Evolutionary conservation across 805 yeast species (phyloP).

Genomic region (Metschnikowia orientalis): DNA sequence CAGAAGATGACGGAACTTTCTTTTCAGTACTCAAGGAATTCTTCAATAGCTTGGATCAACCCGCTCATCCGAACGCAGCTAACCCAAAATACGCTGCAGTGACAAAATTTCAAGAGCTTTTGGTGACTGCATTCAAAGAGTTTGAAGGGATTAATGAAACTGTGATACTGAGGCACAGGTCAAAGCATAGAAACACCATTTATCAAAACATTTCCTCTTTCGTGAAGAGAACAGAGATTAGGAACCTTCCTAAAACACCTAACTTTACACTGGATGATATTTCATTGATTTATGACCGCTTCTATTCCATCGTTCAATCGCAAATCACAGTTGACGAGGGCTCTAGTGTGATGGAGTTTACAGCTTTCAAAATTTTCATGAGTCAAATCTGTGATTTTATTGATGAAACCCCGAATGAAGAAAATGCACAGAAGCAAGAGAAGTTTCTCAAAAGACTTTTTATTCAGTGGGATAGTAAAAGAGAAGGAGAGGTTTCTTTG

Average conservation of each 20-base stretch:
- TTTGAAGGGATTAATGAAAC: slow-evolving; percentile 77
- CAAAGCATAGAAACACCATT: slow-evolving; percentile 68
- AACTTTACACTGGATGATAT: slow-evolving; percentile 56
- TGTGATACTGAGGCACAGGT: slow-evolving; percentile 62
- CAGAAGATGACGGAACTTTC: slow-evolving; percentile 90
- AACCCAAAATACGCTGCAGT: slow-evolving; percentile 61
- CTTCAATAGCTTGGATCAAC: slow-evolving; percentile 70
- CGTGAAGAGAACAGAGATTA: slow-evolving; percentile 85
- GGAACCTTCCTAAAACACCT: slow-evolving; percentile 75
- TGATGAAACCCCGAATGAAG: slow-evolving; percentile 23
- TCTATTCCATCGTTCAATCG: slow-evolving; percentile 71
- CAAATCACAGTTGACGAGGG: slow-evolving; percentile 47
- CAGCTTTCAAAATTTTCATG: slow-evolving; percentile 69
- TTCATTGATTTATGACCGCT: slow-evolving; percentile 77
- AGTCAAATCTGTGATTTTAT: slow-evolving; percentile 80
- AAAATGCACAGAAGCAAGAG: slow-evolving; percentile 23
- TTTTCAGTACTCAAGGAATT: slow-evolving; percentile 80
- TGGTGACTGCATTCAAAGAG: slow-evolving; percentile 91
- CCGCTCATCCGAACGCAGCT: slow-evolving; percentile 69
- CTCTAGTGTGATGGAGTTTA: slow-evolving; percentile 66
- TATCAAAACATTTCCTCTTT: slow-evolving; percentile 83
- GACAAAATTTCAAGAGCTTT: slow-evolving; percentile 82
- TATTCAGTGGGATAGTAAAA: slow-evolving; percentile 61
- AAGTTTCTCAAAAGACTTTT: slow-evolving; percentile 63
- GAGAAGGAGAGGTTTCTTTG: slow-evolving; percentile 54